Evolutionary conservation across 2,329 filamentous ascomycete species (phyloP).

Genomic region (Venturia oleaginea): DNA sequence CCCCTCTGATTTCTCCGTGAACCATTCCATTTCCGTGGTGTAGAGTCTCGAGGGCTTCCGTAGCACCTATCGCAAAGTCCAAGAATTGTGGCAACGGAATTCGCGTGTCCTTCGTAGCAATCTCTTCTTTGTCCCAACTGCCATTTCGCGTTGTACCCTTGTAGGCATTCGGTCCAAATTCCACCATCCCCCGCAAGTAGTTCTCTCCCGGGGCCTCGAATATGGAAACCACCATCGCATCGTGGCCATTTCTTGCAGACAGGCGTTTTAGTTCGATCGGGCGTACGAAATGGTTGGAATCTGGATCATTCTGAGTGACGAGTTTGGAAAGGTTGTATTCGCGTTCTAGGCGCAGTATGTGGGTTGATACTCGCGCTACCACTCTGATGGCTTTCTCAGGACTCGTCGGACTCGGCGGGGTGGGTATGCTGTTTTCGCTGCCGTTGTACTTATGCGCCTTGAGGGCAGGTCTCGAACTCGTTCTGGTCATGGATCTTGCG

Average conservation of each 20-base stretch:
- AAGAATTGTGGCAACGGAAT: constrained; percentile 71
- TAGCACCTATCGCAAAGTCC: constrained; percentile 82
- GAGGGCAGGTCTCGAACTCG: constrained; percentile 8
- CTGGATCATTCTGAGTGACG: constrained; percentile 59
- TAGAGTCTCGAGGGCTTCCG: constrained; percentile 79
- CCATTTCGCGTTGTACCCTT: constrained; percentile 14
- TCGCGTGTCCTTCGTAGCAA: constrained; percentile 34
- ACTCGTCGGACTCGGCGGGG: constrained; percentile 33
- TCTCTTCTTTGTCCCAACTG: background rate
- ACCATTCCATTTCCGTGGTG: constrained; percentile 81
- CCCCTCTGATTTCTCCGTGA: constrained; percentile 82
- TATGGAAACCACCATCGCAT: constrained; percentile 69
- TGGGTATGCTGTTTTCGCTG: constrained; percentile 35
- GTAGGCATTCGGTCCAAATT: constrained; percentile 59
- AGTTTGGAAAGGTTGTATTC: constrained; percentile 79
- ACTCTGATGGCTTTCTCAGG: constrained; percentile 43
- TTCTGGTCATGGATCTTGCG: background rate
- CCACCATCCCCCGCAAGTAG: constrained; percentile 58
- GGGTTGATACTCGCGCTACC: constrained; percentile 72
- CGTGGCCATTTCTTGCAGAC: constrained; percentile 57
- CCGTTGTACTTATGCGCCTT: constrained; percentile 8
- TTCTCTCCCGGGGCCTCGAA: constrained; percentile 73
- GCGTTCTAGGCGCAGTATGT: constrained; percentile 74
- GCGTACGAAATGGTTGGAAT: constrained; percentile 66
- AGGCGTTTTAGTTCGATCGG: constrained; percentile 73